A percentile compares a stretch with the other conserved stretches of the same genome.
phyloP scores from a whole-genome alignment of 73 alveolate species.

The Paramecium caudatum region DNA sequence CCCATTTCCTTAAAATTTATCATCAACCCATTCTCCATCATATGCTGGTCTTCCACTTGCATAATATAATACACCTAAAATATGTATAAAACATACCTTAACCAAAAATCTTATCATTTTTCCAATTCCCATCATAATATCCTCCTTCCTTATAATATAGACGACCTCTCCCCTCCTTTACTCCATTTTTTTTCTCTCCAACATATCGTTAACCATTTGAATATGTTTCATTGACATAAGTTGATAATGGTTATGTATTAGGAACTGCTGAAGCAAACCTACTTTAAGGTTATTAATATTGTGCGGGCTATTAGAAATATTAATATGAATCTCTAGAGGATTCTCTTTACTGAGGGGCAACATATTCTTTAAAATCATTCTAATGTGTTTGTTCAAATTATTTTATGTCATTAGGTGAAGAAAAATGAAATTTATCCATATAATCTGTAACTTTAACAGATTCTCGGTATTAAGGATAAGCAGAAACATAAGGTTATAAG shows the following conservation, averaged over 20 bases:
- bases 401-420: slow-evolving; percentile 38
- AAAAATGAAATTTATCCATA: slow-evolving; percentile 20
- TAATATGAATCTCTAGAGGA: not conserved
- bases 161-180: slow-evolving; percentile 74
- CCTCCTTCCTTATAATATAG: slow-evolving; percentile 76
- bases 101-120: slow-evolving; percentile 64
- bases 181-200: slow-evolving; percentile 74
- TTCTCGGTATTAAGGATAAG: not conserved
- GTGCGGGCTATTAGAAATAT: not conserved
- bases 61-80: slow-evolving; percentile 30
- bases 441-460: not conserved
- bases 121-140: slow-evolving; percentile 77
- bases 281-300: slow-evolving; percentile 38
- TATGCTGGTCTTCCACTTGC: slow-evolving; percentile 79
- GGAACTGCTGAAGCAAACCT: not conserved
- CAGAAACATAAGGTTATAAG: not conserved
- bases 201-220: slow-evolving; percentile 65
- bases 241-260: too few relatives aligned
- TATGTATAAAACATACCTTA: slow-evolving; percentile 25
- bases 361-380: not conserved
- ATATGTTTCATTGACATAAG: slow-evolving; percentile 66
- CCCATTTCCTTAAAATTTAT: slow-evolving; percentile 72
- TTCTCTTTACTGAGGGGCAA: too few relatives aligned
- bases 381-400: not conserved
- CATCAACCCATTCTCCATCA: slow-evolving; percentile 79